These are phyloP conservation scores for Cyclotella kingstonii DNA, from an alignment of 108 stramenopile species.

Conservation along the genomic window DNA sequence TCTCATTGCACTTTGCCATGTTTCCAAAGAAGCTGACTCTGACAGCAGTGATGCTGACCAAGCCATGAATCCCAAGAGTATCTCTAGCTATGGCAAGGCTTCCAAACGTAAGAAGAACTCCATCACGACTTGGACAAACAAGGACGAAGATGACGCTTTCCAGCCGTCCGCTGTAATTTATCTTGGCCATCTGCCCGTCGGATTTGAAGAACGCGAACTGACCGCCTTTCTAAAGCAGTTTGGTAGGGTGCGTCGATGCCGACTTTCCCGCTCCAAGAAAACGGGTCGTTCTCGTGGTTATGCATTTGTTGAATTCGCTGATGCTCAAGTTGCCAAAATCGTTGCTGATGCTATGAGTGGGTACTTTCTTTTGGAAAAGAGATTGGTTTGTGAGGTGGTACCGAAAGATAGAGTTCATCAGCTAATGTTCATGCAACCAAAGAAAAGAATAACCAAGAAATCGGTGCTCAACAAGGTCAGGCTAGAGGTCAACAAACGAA, in stretches of 20 bases:
- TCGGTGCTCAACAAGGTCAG: constrained; percentile 42
- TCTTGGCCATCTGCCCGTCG: constrained; percentile 92
- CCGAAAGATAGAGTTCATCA: constrained; percentile 60
- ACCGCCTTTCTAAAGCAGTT: constrained; percentile 91
- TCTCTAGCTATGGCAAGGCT: constrained; percentile 36
- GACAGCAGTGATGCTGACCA: constrained; percentile 61
- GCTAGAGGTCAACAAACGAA: constrained; percentile 46
- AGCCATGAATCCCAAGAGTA: constrained; percentile 32
- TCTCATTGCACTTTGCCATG: background rate
- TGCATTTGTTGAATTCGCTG: constrained; percentile 92
- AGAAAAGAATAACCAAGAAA: constrained; percentile 41
- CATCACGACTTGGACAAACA: background rate
- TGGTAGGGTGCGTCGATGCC: constrained; percentile 78
- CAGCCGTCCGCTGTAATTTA: constrained; percentile 80
- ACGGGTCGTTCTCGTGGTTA: constrained; percentile 87
- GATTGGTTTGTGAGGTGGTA: constrained; percentile 89
- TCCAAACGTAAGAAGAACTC: constrained; percentile 37
- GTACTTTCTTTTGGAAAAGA: constrained; percentile 87
- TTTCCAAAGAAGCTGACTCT: constrained; percentile 50
- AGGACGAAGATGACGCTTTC: constrained; percentile 12
- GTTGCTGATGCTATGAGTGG: constrained; percentile 96
- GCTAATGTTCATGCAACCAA: constrained; percentile 42
- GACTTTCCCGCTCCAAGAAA: constrained; percentile 83
- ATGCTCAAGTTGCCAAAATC: constrained; percentile 81
- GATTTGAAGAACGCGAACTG: constrained; percentile 93